Evolutionary conservation across 2,329 filamentous ascomycete genomes (phyloP), one percentile per base, ranked within the genome.

Genomic region (Arthrobotrys conoides): DNA sequence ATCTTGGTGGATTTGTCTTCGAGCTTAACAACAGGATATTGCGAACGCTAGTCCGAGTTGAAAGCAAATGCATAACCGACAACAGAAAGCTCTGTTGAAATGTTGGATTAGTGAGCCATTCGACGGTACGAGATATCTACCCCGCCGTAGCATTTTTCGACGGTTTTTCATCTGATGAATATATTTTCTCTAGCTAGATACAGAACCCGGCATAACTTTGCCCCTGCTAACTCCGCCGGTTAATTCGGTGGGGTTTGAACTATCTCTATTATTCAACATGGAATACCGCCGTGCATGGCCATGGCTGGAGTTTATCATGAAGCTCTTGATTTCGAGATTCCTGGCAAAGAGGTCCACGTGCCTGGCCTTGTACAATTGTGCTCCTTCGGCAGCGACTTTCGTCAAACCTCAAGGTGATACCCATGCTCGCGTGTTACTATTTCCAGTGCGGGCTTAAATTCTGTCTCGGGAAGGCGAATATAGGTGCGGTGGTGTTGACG

Each of bases 381-480:
- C 51, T 55, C 59, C 59, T 76, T 71, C 59, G 55, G 59, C 41
- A 64, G 51, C 49, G 33, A 49, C 51, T 20, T 53, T 48, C 36
- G 63, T 69, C 68, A 46, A 67, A 53, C 55, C 48, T 49, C 33
- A 49, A 55, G 30, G 55, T 63, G 67, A 77, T 71, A 77, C 51
- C 70, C 63, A 41, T 75, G 64, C 44, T 53, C 24, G 63, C 51
- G 36, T 71, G 68, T 78, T 78, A 41, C 75, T 72, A 78, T 71
- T 72, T 78, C 57, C 63, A 69, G 73, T 55, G 33, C 46, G 20
- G 63, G 63, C 53, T 68, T 49, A 64, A 55, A 49, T 38, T 55
- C 68, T 71, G 59, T 30, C 68, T 69, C 63, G 61, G 68, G 75
- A 78, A 78, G 64, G 68, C 51, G 75, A 66, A 71, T 46, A 65